phyloP scores from a whole-genome alignment of 1,284 basidiomycete species.

The Polyporus tsugae region DNA sequence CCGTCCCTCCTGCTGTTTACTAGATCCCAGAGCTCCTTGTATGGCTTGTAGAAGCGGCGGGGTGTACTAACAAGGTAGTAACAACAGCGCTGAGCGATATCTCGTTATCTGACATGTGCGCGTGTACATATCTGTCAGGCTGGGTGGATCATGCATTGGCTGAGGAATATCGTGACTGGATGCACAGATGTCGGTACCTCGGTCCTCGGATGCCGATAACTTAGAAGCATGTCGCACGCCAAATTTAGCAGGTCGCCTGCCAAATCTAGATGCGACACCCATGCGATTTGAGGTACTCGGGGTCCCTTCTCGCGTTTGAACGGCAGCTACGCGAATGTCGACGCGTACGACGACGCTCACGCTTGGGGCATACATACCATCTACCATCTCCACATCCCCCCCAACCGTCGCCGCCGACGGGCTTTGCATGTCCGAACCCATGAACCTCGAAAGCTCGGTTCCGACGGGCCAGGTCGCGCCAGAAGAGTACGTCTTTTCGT shows the following conservation, averaged over 20 bases:
- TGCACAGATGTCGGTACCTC: too few species aligned
- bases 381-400: neutral
- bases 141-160: neutral
- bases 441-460: neutral
- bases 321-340: neutral
- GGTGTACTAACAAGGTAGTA: constrained; percentile 21
- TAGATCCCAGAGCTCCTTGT: constrained; percentile 18
- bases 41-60: constrained; percentile 13
- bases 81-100: constrained; percentile 8
- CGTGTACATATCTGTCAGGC: neutral
- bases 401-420: neutral
- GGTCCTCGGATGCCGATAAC: neutral
- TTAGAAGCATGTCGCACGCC: neutral
- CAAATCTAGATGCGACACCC: neutral
- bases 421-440: constrained; percentile 22
- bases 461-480: constrained; percentile 4
- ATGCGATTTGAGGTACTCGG: neutral
- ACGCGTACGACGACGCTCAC: neutral
- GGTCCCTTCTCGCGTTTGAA: constrained; percentile 5
- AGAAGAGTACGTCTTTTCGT: constrained; percentile 12
- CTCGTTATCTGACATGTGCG: neutral
- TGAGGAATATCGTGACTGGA: neutral
- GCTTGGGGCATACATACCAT: neutral
- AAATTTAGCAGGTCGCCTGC: constrained; percentile 1
- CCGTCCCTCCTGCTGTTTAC: constrained; percentile 18